Evolutionary conservation across 169 alveolate species (phyloP).

Genomic region (Eimeria praecox): DNA sequence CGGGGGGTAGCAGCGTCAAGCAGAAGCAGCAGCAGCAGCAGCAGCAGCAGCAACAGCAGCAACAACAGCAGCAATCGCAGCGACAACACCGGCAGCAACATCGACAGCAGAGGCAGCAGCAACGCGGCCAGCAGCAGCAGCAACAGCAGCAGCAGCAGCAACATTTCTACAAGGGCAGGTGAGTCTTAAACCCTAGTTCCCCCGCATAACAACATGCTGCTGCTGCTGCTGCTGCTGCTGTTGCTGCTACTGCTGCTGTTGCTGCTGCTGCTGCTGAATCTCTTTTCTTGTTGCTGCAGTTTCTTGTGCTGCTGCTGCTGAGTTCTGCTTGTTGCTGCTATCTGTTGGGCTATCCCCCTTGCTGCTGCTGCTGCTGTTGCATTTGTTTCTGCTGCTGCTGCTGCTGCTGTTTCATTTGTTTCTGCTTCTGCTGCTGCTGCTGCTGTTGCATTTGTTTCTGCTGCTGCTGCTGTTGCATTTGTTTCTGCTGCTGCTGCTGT

Average conservation of each 20-base stretch:
- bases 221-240: conserved; percentile 8
- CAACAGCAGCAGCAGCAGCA: conserved; percentile 50
- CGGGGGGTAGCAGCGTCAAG: neutral
- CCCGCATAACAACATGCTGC: neutral
- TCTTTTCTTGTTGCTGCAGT: neutral
- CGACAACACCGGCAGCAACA: conserved; percentile 24
- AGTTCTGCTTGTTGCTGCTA: neutral
- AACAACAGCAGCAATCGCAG: neutral
- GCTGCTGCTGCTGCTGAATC: neutral
- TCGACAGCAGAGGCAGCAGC: conserved; percentile 21
- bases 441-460: neutral
- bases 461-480: neutral
- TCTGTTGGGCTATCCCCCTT: neutral
- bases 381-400: conserved; percentile 12
- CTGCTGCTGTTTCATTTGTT: neutral
- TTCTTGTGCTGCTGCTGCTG: neutral
- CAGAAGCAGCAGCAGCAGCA: conserved; percentile 66
- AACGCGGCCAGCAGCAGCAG: conserved; percentile 1
- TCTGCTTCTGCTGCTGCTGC: too few relatives aligned
- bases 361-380: conserved; percentile 5
- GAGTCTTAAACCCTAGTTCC: neutral
- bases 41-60: conserved; percentile 50
- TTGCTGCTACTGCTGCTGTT: neutral
- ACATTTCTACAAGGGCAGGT: conserved; percentile 50
- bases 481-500: neutral